Evolutionary conservation across 495 filamentous ascomycete species (phyloP), one percentile per base, ranked within the genome.

Genomic region (Penicillium diatomitis): DNA sequence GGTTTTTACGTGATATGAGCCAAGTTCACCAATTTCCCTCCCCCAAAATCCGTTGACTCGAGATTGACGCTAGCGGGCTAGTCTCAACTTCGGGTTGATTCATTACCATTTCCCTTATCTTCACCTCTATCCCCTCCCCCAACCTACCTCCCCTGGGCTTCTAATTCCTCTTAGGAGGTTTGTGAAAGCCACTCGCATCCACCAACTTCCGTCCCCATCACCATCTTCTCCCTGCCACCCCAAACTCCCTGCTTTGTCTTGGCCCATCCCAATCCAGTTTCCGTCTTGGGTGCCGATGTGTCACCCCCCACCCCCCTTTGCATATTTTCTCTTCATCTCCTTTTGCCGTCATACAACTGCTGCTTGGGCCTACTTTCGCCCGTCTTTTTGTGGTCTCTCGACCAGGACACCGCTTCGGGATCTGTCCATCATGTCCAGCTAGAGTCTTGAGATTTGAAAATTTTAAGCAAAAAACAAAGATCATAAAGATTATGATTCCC

Each of bases 31-130:
- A 61, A 51, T 53, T 61, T 51, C 53, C 44, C 43, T 46, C 32
- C 33, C 12, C 36, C 43, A 20, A 20, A 20, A 20, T 29, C 12
- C 10, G 2, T 30, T 32, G 30, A 20, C 33, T 48, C 63, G 57
- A 65, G 60, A 20, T 65, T 64, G 53, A 64, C 42, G 55, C 58
- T 65, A 63, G 56, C 65, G 64, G 64, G 64, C 65, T 66, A 56
- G 63, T 61, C 48, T 53, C 60, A 63, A 61, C 63, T 62, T 64
- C 59, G 57, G 55, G 53, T 54, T 49, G 52, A 12, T 59, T 56
- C 53, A 53, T 33, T 44, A 51, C 40, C 40, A 44, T 40, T 45
- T 47, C 41, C 45, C 38, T 12, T 49, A 33, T 38, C 41, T 9
- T 34, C 46, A 40, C 38, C 27, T 41, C 38, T 9, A 40, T 47